Evolutionary conservation across 2,329 filamentous ascomycete species (phyloP).

Genomic region (Botrytis elliptica): DNA sequence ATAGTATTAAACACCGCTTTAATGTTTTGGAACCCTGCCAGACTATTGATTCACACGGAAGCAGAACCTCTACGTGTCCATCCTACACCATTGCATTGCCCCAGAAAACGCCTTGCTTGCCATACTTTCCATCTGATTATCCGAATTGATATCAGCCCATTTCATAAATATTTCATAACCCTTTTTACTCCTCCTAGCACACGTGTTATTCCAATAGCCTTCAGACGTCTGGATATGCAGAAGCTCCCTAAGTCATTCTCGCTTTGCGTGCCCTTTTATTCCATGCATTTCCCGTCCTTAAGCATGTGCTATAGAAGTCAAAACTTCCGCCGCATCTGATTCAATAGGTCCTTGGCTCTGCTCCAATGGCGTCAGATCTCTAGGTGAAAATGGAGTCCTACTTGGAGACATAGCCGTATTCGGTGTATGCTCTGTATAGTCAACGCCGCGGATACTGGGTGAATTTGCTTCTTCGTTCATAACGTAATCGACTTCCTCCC

Average conservation of each 20-base stretch:
- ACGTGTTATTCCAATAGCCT: not conserved
- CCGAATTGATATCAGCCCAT: not conserved
- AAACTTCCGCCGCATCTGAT: conserved; percentile 34
- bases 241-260: not conserved
- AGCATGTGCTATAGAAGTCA: conserved; percentile 33
- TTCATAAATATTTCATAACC: not conserved
- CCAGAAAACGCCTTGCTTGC: conserved; percentile 5
- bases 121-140: not conserved
- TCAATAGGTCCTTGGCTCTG: conserved; percentile 22
- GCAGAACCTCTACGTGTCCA: not conserved
- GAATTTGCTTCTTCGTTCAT: not conserved
- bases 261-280: not conserved
- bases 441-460: not conserved
- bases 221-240: not conserved
- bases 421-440: conserved; percentile 22
- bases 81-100: not conserved
- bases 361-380: conserved; percentile 17
- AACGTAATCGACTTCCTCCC: conserved; percentile 27
- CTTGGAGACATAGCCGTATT: conserved; percentile 23
- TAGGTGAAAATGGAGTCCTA: conserved; percentile 15
- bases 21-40: not conserved
- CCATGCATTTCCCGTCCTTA: conserved; percentile 18
- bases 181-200: not conserved
- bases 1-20: not conserved
- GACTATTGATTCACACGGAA: not conserved